Evolutionary conservation across 352 stramenopile species (phyloP).

Genomic region (Albugo candida): DNA sequence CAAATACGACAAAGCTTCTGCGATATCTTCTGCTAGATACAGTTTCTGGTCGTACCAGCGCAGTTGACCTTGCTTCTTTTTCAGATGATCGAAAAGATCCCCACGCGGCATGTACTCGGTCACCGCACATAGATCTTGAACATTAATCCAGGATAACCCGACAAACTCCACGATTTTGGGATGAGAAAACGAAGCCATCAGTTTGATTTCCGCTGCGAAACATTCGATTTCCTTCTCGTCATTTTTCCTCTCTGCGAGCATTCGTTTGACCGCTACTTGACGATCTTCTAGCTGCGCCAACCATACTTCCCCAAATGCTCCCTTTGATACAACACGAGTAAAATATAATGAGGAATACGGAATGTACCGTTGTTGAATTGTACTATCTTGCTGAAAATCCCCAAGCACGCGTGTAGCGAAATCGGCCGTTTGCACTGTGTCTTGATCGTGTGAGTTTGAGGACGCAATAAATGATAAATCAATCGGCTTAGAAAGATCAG

Average conservation of each 20-base stretch:
- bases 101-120: constrained; percentile 72
- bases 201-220: constrained; percentile 69
- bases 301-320: constrained; percentile 77
- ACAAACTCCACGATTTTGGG: constrained; percentile 72
- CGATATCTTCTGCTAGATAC: constrained; percentile 49
- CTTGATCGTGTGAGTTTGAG: no score
- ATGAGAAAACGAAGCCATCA: constrained; percentile 66
- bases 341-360: constrained; percentile 60
- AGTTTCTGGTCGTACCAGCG: constrained; percentile 62
- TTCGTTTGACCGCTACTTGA: constrained; percentile 66
- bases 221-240: constrained; percentile 71
- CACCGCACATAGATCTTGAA: constrained; percentile 47
- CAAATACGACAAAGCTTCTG: constrained; percentile 46
- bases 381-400: constrained; percentile 32
- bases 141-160: constrained; percentile 48
- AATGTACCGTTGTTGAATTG: constrained; percentile 28
- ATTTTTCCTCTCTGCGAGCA: constrained; percentile 62
- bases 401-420: neutral
- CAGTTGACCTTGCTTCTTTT: constrained; percentile 35
- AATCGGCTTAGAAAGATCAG: no score
- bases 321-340: constrained; percentile 63
- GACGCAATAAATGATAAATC: no score
- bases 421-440: no score
- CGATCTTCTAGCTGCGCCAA: constrained; percentile 56
- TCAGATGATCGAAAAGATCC: constrained; percentile 54